These are phyloP conservation scores for Gossypium mustelinum DNA, from an alignment of 345 rosid genomes.

Conservation along the genomic window DNA sequence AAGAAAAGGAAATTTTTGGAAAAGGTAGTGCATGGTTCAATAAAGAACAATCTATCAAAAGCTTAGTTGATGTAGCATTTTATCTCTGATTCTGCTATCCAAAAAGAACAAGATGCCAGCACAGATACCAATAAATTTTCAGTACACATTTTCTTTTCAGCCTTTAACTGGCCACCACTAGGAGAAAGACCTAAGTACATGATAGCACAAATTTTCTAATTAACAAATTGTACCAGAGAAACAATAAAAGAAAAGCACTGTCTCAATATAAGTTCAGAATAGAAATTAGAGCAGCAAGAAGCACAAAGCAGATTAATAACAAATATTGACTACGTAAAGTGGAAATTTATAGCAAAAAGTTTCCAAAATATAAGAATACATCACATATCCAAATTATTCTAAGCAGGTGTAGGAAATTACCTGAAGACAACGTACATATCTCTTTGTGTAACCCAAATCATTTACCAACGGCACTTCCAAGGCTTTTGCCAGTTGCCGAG, in stretches of 20 bases:
- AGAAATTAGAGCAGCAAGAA: background rate
- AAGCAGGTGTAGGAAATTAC: conserved; percentile 31
- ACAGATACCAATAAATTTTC: background rate
- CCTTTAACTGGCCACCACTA: background rate
- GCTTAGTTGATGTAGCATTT: too few species aligned
- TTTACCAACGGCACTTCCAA: conserved; percentile 96
- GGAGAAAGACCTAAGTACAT: background rate
- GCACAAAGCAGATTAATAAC: background rate
- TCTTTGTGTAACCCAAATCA: conserved; percentile 97
- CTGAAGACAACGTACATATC: conserved; percentile 99
- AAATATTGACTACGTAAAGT: background rate
- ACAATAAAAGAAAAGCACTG: too few species aligned
- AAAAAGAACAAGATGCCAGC: background rate
- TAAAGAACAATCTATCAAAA: too few species aligned
- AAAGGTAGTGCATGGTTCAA: background rate
- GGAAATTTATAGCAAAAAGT: background rate
- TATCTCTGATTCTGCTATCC: too few species aligned
- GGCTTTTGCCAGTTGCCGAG: conserved; percentile 95
- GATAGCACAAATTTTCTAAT: background rate
- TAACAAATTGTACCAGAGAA: background rate
- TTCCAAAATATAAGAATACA: background rate
- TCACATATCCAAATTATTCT: background rate
- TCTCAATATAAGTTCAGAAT: background rate
- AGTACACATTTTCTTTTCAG: background rate
- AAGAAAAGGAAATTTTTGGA: background rate